Percentiles rank a stretch among this genome's conserved stretches.
Conservation (phyloP, 495 filamentous ascomycete species). For the Podospora bellae-mahoneyi region DNA sequence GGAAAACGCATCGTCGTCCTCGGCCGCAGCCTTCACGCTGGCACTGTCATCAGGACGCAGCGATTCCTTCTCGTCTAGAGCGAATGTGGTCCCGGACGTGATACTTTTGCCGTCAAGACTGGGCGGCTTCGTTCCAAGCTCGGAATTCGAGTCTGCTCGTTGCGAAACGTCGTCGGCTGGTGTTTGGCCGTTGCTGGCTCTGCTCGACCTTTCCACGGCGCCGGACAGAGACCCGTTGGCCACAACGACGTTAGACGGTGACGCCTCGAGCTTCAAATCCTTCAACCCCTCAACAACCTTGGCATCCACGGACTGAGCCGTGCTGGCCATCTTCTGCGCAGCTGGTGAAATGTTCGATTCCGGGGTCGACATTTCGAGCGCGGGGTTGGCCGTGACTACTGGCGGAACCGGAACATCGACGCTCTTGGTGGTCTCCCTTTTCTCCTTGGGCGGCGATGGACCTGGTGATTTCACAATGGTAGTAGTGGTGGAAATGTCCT, state of each 20-base stretch:
- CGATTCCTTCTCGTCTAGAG: constrained; percentile 91
- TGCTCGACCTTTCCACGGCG: constrained; percentile 32
- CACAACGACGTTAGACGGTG: constrained; percentile 49
- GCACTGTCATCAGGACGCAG: constrained; percentile 91
- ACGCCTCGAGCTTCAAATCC: constrained; percentile 34
- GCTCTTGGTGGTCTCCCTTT: constrained; percentile 6
- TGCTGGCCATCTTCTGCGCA: constrained; percentile 7
- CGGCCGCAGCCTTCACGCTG: constrained; percentile 76
- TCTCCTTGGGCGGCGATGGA: constrained; percentile 14
- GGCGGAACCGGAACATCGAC: constrained; percentile 16
- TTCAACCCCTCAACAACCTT: constrained; percentile 40
- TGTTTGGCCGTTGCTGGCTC: constrained; percentile 39
- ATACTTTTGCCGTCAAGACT: constrained; percentile 90
- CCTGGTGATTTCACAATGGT: constrained; percentile 28
- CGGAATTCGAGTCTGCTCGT: constrained; percentile 61
- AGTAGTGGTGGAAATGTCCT: constrained; percentile 38
- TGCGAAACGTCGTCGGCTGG: constrained; percentile 49
- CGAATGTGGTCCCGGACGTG: constrained; percentile 85
- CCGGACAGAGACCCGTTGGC: constrained; percentile 45
- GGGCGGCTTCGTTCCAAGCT: constrained; percentile 77
- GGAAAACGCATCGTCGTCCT: constrained; percentile 83
- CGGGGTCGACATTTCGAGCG: constrained; percentile 2
- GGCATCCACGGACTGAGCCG: constrained; percentile 13
- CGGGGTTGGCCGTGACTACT: constrained; percentile 6
- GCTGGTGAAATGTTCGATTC: constrained; percentile 22